Evolutionary conservation across 2,329 filamentous ascomycete species (phyloP), one percentile per base, ranked within the genome.

Genomic region (Aspergillus pseudoviridinutans): DNA sequence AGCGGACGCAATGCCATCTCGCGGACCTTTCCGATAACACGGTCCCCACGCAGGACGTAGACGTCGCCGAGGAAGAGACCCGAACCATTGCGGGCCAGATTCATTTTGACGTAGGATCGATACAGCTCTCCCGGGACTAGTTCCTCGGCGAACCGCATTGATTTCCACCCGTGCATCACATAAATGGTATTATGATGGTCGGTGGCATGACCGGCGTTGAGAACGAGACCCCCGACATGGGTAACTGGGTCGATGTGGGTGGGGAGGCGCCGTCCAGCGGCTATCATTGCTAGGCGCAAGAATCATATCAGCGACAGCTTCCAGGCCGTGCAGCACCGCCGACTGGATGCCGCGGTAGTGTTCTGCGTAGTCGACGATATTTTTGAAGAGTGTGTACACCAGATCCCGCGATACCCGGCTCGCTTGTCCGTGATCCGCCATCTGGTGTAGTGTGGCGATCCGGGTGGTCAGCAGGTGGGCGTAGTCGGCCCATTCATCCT

Each of bases 1-100:
- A 58, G 59, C 9, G 68, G 65, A 10, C 72, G 70, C 65, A 80
- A 80, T 58, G 69, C 53, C 29, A 70, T 61, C 1, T 65, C 68
- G 3, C 62, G 68, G 2, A 74, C 64, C 52, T 71, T 58, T 1
- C 70, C 76, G 0, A 78, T 58, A 28, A 78, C 66, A 25, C 1
- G 49, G 7, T 63, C 62, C 5, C 71, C 67, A 12, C 74, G 71
- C 2, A 77, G 53, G 20, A 77, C 63, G 52, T 74, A 76, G 0
- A 78, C 70, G 59, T 79, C 77, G 14, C 77, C 77, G 0, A 66
- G 42, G 54, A 67, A 77, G 12, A 73, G 56, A 5, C 63, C 67
- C 3, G 64, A 54, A 14, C 75, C 69, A 0, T 71, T 67, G 3
- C 54, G 59, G 2, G 65, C 64, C 0, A 68, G 68, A 7, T 63